A percentile compares a stretch with the other conserved stretches of the same genome.
Evolutionary conservation across 352 stramenopile species (phyloP).

Genomic region (Globisporangium okanoganense): DNA sequence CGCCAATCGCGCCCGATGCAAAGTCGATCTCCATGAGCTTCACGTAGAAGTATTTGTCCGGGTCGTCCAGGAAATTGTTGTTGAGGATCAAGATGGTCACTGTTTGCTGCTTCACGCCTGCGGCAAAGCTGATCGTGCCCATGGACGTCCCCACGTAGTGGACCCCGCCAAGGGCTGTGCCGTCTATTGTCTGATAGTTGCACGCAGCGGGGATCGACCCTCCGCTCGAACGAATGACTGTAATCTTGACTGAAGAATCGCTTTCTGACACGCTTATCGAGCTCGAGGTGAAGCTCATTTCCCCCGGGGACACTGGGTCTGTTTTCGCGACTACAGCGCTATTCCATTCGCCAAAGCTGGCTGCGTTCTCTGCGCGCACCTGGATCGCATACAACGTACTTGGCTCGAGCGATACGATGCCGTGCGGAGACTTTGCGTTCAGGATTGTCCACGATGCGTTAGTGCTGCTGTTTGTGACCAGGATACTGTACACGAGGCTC

Average conservation of each 20-base stretch:
- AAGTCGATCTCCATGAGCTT: conserved; percentile 19
- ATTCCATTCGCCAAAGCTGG: conserved; percentile 29
- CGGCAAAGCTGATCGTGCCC: conserved; percentile 29
- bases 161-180: conserved; percentile 26
- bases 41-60: conserved; percentile 44
- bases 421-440: neutral
- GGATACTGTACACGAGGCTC: conserved; percentile 24
- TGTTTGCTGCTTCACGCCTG: conserved; percentile 14
- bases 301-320: conserved; percentile 39
- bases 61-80: conserved; percentile 42
- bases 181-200: conserved; percentile 25
- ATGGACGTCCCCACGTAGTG: conserved; percentile 21
- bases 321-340: conserved; percentile 24
- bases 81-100: conserved; percentile 44
- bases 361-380: conserved; percentile 25
- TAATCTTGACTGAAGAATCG: conserved; percentile 7
- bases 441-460: neutral
- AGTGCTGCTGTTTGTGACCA: conserved; percentile 9
- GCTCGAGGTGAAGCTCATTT: conserved; percentile 28
- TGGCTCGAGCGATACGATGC: conserved; percentile 19
- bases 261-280: conserved; percentile 26
- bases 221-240: conserved; percentile 27
- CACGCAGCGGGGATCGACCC: conserved; percentile 34
- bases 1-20: conserved; percentile 29
- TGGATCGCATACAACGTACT: conserved; percentile 29